These are phyloP conservation scores for Microdochium trichocladiopsis DNA, from an alignment of 2,329 filamentous ascomycete species.

Conservation along the genomic window DNA sequence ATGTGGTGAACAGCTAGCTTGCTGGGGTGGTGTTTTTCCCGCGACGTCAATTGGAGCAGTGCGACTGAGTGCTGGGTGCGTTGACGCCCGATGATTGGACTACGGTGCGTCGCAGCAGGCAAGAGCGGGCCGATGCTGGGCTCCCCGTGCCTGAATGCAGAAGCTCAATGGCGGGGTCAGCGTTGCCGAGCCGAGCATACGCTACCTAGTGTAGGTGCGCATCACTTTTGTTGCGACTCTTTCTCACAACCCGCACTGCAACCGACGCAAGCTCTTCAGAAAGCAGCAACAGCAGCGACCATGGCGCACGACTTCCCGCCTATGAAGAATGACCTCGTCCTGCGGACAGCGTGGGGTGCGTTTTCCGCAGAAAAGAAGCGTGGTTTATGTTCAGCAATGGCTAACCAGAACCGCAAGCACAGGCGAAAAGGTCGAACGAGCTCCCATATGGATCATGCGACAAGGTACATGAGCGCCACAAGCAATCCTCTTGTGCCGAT, in stretches of 20 bases:
- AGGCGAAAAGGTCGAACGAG: conserved; percentile 87
- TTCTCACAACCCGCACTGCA: background rate
- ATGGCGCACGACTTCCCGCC: conserved; percentile 73
- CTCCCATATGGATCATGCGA: conserved; percentile 98
- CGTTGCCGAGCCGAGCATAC: background rate
- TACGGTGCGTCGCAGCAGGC: conserved; percentile 2
- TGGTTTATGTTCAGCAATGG: background rate
- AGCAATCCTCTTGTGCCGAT: background rate
- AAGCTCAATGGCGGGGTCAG: background rate
- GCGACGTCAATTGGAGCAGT: background rate
- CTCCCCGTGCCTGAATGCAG: background rate
- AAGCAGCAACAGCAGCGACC: conserved; percentile 20
- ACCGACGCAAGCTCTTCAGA: background rate
- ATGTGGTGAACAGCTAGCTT: background rate
- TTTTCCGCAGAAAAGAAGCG: too few relatives aligned
- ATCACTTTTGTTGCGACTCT: too few relatives aligned
- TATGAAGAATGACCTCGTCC: conserved; percentile 84
- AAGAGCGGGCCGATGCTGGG: background rate
- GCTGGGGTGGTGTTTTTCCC: background rate
- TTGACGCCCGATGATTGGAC: background rate
- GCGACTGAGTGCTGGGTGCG: background rate
- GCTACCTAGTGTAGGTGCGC: background rate
- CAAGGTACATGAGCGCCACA: conserved; percentile 59
- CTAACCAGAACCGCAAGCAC: conserved; percentile 10
- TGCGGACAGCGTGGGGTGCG: conserved; percentile 83